Percentiles rank a stretch among this genome's conserved stretches.
Conservation (phyloP, 1,139 yeast species). For the Geotrichum fermentans region DNA sequence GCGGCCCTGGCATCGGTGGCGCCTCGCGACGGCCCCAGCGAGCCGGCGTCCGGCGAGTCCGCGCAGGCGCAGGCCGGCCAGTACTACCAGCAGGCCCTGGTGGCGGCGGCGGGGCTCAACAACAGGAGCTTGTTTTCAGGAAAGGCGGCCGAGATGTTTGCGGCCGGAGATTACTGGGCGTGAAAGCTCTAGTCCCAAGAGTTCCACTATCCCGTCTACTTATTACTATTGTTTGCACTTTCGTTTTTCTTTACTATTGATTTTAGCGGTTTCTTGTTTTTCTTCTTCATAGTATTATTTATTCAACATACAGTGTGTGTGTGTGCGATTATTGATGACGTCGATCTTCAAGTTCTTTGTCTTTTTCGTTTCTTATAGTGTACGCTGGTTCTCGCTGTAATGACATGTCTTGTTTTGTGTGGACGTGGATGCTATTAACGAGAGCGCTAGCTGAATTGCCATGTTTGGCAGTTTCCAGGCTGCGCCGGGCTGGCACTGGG, state of each 20-base stretch:
- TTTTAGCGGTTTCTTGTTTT: not conserved
- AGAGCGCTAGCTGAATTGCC: too few species aligned
- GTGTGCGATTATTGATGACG: too few species aligned
- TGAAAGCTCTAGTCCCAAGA: not conserved
- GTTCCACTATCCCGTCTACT: too few species aligned
- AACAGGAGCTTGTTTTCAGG: slow-evolving; percentile 47
- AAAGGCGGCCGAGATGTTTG: slow-evolving; percentile 50
- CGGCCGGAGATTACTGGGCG: not conserved
- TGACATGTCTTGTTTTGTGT: too few species aligned
- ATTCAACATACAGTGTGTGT: too few species aligned
- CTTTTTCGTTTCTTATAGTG: not conserved
- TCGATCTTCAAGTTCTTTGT: not conserved
- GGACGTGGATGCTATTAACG: too few species aligned
- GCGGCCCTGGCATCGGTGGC: slow-evolving; percentile 16
- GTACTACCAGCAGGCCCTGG: slow-evolving; percentile 28
- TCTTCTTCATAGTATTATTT: not conserved
- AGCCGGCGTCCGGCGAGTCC: too few species aligned
- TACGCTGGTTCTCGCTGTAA: not conserved
- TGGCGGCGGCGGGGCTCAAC: slow-evolving; percentile 38
- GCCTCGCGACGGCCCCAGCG: not conserved
- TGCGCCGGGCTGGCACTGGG: too few species aligned
- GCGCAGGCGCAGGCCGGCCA: not conserved
- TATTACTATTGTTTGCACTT: too few species aligned
- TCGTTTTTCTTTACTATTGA: not conserved
- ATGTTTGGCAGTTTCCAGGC: too few species aligned